Evolutionary conservation across 352 stramenopile species (phyloP), one percentile per base, ranked within the genome.

Genomic region (Phytophthora podocarpi): DNA sequence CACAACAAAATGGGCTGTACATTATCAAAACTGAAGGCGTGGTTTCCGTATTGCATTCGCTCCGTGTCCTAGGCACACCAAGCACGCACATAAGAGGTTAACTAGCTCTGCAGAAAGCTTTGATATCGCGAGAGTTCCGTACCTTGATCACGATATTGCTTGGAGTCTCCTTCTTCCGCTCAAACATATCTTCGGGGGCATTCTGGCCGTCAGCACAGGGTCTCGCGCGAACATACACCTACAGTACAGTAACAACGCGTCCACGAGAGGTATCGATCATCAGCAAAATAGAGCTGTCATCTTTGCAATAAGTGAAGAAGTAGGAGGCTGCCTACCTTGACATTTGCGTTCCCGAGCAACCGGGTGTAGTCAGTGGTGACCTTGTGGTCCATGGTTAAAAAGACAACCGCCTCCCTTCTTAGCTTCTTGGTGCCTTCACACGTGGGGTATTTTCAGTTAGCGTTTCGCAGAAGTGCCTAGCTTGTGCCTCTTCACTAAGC

Each of bases 111-210:
- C 28, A 41, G n/a, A n/a, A n/a, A n/a, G 34, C 5, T 16, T 2
- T 24, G 21, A 2, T 3, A 46, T 27, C 11, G 47, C 10, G 6
- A 42, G 1, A n/a, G n/a, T 42, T 20, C 3, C 21, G 11, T 21
- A 87, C 78, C 62, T 94, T 94, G 60, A 94, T 93, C 28, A 91
- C 81, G 34, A 94, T 89, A 61, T 94, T 94, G 55, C 79, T 91
- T 5, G 77, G 77, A 11, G 80, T 64, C 43, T 94, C 85, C 24
- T 82, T 77, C 47, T 90, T 89, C 39, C 85, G 80, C 57, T 94
- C 82, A 37, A 94, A 94, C 85, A 94, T 91, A 56, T 91, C 85
- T 40, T 90, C 83, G 6, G 83, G 76, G 8, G 83, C 74, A 26
- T 79, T 60, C 16, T 85, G 75, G 0, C 81, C 85, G 43, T 94